phyloP scores from a whole-genome alignment of 31 red algal genomes.

The Odonthalia washingtoniensis region DNA sequence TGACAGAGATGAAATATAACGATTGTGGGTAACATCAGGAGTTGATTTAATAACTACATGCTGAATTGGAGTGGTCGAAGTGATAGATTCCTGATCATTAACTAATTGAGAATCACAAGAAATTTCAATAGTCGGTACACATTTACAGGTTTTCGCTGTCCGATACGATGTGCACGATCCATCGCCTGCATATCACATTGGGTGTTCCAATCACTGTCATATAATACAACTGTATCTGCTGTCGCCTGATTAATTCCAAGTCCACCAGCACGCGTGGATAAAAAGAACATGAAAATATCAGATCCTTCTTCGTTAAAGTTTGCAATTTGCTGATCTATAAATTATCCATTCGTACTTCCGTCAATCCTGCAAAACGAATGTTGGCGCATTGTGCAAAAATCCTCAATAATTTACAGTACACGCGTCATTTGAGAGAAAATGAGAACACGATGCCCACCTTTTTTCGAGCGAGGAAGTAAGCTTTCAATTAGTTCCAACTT shows the following conservation, averaged over 20 bases:
- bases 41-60: no score
- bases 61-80: no score
- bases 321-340: slow-evolving; percentile 82
- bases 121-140: slow-evolving; percentile 91
- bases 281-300: slow-evolving; percentile 79
- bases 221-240: slow-evolving; percentile 92
- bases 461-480: slow-evolving; percentile 66
- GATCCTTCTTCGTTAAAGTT: slow-evolving; percentile 83
- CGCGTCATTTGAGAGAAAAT: slow-evolving; percentile 94
- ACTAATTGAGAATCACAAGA: no score
- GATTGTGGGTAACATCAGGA: no score
- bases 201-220: slow-evolving; percentile 96
- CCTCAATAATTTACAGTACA: slow-evolving; percentile 80
- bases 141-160: slow-evolving; percentile 86
- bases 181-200: slow-evolving; percentile 93
- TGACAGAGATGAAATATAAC: no score
- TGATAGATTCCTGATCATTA: no score
- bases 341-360: slow-evolving; percentile 94
- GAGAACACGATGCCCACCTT: slow-evolving; percentile 72
- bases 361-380: slow-evolving; percentile 85
- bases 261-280: slow-evolving; percentile 90
- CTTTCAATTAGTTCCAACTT: slow-evolving; percentile 85
- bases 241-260: slow-evolving; percentile 91
- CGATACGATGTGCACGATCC: slow-evolving; percentile 93
- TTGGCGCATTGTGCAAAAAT: slow-evolving; percentile 59